Evolutionary conservation across 495 filamentous ascomycete genomes (phyloP).

Genomic region (Aspergillus asperescens): DNA sequence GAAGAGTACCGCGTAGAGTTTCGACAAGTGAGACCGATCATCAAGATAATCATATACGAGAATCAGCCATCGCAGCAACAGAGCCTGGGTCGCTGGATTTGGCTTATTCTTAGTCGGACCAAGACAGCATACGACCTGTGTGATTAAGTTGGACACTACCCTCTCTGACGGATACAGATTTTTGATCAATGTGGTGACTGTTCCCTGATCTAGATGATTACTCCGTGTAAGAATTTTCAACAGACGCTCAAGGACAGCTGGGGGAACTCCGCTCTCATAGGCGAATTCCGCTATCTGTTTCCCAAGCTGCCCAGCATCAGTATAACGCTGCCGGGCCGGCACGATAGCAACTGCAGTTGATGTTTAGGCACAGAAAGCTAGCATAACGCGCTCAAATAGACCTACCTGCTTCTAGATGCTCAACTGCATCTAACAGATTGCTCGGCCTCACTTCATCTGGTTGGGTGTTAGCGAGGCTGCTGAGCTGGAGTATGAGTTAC

Average conservation of each 20-base stretch:
- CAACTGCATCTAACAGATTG: slow-evolving; percentile 34
- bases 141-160: slow-evolving; percentile 55
- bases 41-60: slow-evolving; percentile 71
- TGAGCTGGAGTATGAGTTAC: not conserved
- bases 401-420: slow-evolving; percentile 44
- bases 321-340: slow-evolving; percentile 40
- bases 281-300: slow-evolving; percentile 46
- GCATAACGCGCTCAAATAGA: not conserved
- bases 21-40: slow-evolving; percentile 57
- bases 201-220: slow-evolving; percentile 71
- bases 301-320: slow-evolving; percentile 35
- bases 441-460: slow-evolving; percentile 18
- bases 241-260: slow-evolving; percentile 53
- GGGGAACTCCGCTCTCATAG: slow-evolving; percentile 62
- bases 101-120: slow-evolving; percentile 78
- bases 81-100: slow-evolving; percentile 59
- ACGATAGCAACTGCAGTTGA: slow-evolving; percentile 33
- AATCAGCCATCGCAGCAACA: slow-evolving; percentile 74
- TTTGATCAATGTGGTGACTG: slow-evolving; percentile 59
- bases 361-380: not conserved
- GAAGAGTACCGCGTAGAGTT: slow-evolving; percentile 73
- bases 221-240: slow-evolving; percentile 61
- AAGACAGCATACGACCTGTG: slow-evolving; percentile 65
- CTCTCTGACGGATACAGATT: slow-evolving; percentile 67
- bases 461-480: slow-evolving; percentile 7